phyloP scores from a whole-genome alignment of 805 yeast genomes.

The Candida argentea region DNA sequence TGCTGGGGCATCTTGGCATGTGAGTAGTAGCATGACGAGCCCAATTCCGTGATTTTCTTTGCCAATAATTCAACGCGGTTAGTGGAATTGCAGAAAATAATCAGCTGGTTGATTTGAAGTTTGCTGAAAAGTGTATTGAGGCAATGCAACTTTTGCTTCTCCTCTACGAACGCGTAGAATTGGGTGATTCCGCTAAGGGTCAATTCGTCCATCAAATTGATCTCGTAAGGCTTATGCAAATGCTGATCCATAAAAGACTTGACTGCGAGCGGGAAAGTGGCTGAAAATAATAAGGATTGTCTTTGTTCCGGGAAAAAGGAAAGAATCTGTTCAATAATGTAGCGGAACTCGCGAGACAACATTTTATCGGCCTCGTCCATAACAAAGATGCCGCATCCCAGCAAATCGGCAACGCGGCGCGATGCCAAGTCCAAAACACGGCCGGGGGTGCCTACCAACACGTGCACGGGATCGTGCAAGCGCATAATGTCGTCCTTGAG shows the following conservation, averaged over 20 bases:
- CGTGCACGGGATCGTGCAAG: slow-evolving; percentile 86
- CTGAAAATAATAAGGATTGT: slow-evolving; percentile 84
- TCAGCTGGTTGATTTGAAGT: slow-evolving; percentile 91
- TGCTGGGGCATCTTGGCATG: slow-evolving; percentile 97
- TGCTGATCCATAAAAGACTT: slow-evolving; percentile 88
- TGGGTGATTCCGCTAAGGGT: slow-evolving; percentile 95
- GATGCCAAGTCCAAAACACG: slow-evolving; percentile 91
- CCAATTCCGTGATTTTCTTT: slow-evolving; percentile 90
- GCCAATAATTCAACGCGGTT: slow-evolving; percentile 93
- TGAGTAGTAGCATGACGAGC: slow-evolving; percentile 92
- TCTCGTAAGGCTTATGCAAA: slow-evolving; percentile 85
- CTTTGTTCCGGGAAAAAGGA: slow-evolving; percentile 57
- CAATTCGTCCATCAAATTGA: slow-evolving; percentile 94
- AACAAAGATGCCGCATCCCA: slow-evolving; percentile 77
- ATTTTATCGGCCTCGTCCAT: slow-evolving; percentile 99
- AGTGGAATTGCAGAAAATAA: slow-evolving; percentile 94
- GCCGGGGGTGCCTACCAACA: slow-evolving; percentile 96
- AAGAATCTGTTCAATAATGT: slow-evolving; percentile 78
- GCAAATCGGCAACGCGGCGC: slow-evolving; percentile 77
- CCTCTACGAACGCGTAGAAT: slow-evolving; percentile 97
- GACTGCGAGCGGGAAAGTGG: slow-evolving; percentile 93
- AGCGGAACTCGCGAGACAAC: slow-evolving; percentile 82
- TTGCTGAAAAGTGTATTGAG: slow-evolving; percentile 90
- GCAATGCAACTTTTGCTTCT: slow-evolving; percentile 91
- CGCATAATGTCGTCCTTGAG: slow-evolving; percentile 90